A percentile compares a stretch with the other conserved stretches of the same genome.
Evolutionary conservation across 2,329 filamentous ascomycete genomes (phyloP).

Genomic region (Aspergillus pseudotamarii): DNA sequence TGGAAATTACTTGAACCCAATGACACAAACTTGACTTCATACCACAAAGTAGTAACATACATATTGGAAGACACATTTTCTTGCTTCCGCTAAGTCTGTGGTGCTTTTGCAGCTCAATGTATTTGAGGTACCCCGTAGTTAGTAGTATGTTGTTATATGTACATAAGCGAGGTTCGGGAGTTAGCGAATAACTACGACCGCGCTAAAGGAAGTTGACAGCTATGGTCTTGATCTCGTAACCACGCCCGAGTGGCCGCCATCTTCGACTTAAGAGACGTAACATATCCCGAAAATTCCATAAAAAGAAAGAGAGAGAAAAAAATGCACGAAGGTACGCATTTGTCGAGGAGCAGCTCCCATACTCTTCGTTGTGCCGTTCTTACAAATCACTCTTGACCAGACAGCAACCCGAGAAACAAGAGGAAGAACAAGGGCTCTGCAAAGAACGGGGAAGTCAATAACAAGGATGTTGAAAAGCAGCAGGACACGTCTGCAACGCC

Average conservation of each 20-base stretch:
- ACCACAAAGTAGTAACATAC: neutral
- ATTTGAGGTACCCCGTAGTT: neutral
- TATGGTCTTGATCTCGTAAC: slow-evolving; percentile 22
- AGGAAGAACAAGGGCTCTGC: slow-evolving; percentile 59
- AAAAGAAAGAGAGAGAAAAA: slow-evolving; percentile 5
- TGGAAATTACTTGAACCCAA: neutral
- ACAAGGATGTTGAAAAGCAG: neutral
- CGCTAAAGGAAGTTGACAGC: slow-evolving; percentile 42
- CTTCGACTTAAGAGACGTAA: slow-evolving; percentile 1
- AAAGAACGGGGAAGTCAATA: slow-evolving; percentile 41
- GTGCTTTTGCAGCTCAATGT: neutral
- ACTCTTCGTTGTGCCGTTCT: neutral
- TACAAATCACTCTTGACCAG: slow-evolving; percentile 31
- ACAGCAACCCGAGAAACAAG: slow-evolving; percentile 58
- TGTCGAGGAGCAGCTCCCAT: no score
- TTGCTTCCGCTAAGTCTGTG: neutral
- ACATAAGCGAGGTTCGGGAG: slow-evolving; percentile 12
- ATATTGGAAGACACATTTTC: neutral
- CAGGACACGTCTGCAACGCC: slow-evolving; percentile 19
- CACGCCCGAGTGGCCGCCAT: slow-evolving; percentile 1
- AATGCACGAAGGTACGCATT: slow-evolving; percentile 26
- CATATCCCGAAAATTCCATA: neutral
- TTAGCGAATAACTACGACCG: slow-evolving; percentile 17
- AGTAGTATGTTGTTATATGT: neutral
- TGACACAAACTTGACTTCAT: neutral